Base-by-base conservation (phyloP, 2,329 filamentous ascomycete genomes). In the Purpureocillium lavendulum region DNA sequence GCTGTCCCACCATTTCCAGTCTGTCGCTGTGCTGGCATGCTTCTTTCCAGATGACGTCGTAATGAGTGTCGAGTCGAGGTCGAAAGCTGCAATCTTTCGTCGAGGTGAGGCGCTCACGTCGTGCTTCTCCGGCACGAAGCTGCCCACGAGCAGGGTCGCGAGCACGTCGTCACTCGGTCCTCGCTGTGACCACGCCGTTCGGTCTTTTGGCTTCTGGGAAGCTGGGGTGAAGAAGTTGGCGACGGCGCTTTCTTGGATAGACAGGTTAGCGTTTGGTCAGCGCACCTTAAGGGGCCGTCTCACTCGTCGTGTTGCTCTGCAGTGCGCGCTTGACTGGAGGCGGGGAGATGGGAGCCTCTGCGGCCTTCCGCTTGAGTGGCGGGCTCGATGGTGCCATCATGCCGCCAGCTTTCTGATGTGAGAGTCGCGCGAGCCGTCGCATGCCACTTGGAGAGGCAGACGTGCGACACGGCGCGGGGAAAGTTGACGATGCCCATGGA, bases 1-100 rank as follows among this genome's bases (percentile, higher is more conserved):
- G 12, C 63, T 51, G 57, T 94, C 68, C 87, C 88, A 97, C 92
- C 92, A 98, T 59, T 86, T 87, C 92, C 92, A 98, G 57, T 97
- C 90, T 4, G 70, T 67, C 0, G 80, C 75, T 47, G 80, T 76
- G 38, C 73, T 73, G 3, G 78, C 73, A 53, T 90, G 90, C 37
- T 75, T 83, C 61, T 87, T 92, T 7, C 88, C 88, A 0, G 88
- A 94, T 4, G 78, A 72, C 0, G 87, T 84, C 2, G 70, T 70
- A 45, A 98, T 87, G 28, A 98, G 65, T 1, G 92, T 98, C 7
- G 86, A 92, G 57, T 98, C 92, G 16, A 87, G 69, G 50, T 87
- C 83, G 49, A 87, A 87, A 0, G 79, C 81, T 0, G 82, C 83
- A 39, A 87, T 69, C 55, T 80, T 84, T n/a, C 59, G 59, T 37